Evolutionary conservation across 495 filamentous ascomycete genomes (phyloP), one percentile per base, ranked within the genome.

Genomic region (Podospora pseudopauciseta): DNA sequence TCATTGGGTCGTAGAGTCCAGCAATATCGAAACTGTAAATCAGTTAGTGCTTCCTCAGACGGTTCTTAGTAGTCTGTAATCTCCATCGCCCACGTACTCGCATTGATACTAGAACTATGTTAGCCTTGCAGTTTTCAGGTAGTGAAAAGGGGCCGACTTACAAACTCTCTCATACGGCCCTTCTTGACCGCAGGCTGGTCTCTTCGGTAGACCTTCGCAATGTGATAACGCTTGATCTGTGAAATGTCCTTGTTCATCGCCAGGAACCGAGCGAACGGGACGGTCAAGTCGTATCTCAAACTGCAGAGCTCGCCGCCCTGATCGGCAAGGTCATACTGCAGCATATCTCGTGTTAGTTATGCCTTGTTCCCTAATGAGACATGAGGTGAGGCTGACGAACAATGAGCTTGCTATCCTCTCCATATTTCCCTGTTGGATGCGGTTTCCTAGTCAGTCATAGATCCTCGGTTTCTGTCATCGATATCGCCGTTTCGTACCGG

Each of bases 91-190:
- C 2, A 71, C 70, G 30, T 71, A 71, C 70, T 98, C 94, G 79
- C 94, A 97, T 82, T 98, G 94, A 79, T 96, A 96, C 70, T 71
- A 59, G 26, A 20, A 60, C 26, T 23, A 49, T 49, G 70, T 71
- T 30, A 71, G 64, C 20, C 3, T 20, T 26, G 28, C 15, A 18
- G 34, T 1, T 5, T 28, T 39, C 19, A 27, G 2, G 39, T 0
- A 16, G 39, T 49, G 13, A 49, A 49, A 39, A 11, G 19, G 26
- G 55, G 26, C 32, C 2, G 58, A 28, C 70, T 62, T 0, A 71
- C 70, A 80, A 99, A 97, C 79, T 99, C 94, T 68, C 95, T 86
- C 91, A 97, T 94, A 5, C 92, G 86, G 63, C 95, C 95, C 32
- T 75, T 74, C 64, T 74, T 72, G 11, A 79, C 74, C 28, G 77